phyloP scores from a whole-genome alignment of 345 rosid genomes.

The Isatis tinctoria region DNA sequence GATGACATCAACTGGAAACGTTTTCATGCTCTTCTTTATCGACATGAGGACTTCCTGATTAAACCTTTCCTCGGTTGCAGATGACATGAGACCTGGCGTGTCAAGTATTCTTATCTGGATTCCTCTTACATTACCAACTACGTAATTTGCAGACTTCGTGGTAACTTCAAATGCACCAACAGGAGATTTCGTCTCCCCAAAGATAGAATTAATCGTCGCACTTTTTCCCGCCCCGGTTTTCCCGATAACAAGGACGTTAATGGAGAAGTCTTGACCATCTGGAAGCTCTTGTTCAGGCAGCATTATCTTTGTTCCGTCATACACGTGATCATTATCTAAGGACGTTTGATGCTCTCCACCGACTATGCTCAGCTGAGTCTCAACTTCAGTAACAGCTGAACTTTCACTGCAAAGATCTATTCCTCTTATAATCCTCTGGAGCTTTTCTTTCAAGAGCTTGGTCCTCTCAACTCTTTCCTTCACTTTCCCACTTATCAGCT shows the following conservation, averaged over 20 bases:
- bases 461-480: slow-evolving; percentile 44
- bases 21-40: slow-evolving; percentile 48
- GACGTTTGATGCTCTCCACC: slow-evolving; percentile 19
- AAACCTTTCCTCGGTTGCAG: slow-evolving; percentile 42
- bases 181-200: slow-evolving; percentile 46
- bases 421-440: slow-evolving; percentile 50
- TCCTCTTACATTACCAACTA: slow-evolving; percentile 50
- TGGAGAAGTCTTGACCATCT: slow-evolving; percentile 43
- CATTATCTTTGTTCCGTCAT: slow-evolving; percentile 34
- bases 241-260: slow-evolving; percentile 67
- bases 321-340: slow-evolving; percentile 31
- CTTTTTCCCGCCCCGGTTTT: slow-evolving; percentile 92
- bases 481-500: slow-evolving; percentile 39
- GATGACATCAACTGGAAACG: slow-evolving; percentile 59
- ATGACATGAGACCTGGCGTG: slow-evolving; percentile 65
- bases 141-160: slow-evolving; percentile 43
- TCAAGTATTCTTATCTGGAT: slow-evolving; percentile 52
- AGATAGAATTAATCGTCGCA: slow-evolving; percentile 66
- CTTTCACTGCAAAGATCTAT: slow-evolving; percentile 43
- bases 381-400: slow-evolving; percentile 43
- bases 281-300: slow-evolving; percentile 43
- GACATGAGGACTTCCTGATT: slow-evolving; percentile 54
- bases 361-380: slow-evolving; percentile 31
- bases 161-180: slow-evolving; percentile 52
- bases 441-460: slow-evolving; percentile 46